phyloP scores from a whole-genome alignment of 352 stramenopile species.

The Nothophytophthora sp. region DNA sequence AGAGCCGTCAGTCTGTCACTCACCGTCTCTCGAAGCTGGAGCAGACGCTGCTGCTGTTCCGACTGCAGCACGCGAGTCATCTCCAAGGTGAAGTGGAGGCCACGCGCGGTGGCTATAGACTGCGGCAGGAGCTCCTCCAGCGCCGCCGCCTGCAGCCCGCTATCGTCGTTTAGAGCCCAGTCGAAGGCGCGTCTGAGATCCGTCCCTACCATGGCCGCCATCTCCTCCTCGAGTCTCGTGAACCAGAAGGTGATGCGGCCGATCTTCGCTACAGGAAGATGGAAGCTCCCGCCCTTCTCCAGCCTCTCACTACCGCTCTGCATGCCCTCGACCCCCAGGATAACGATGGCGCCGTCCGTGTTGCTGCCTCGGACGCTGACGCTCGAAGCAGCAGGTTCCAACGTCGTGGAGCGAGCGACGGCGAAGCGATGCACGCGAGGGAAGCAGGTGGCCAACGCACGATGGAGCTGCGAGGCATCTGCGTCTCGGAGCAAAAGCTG shows the following conservation, averaged over 20 bases:
- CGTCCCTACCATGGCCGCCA: slow-evolving; percentile 37
- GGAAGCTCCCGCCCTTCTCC: slow-evolving; percentile 13
- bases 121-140: slow-evolving; percentile 41
- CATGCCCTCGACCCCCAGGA: slow-evolving; percentile 19
- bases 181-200: slow-evolving; percentile 36
- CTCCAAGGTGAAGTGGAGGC: slow-evolving; percentile 35
- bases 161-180: slow-evolving; percentile 10
- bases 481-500: slow-evolving; percentile 42
- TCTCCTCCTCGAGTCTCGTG: slow-evolving; percentile 59
- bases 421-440: slow-evolving; percentile 39
- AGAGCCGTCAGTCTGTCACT: not conserved
- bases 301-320: not conserved
- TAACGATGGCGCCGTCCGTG: slow-evolving; percentile 19
- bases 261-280: slow-evolving; percentile 61
- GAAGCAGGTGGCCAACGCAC: slow-evolving; percentile 39
- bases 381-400: slow-evolving; percentile 1
- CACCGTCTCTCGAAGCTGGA: not conserved
- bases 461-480: slow-evolving; percentile 27
- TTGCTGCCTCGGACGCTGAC: slow-evolving; percentile 6
- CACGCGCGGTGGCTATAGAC: slow-evolving; percentile 22
- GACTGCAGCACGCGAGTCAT: slow-evolving; percentile 19
- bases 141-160: too few species aligned
- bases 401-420: slow-evolving; percentile 19
- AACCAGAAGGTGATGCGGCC: slow-evolving; percentile 71
- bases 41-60: not conserved